Percentiles rank a stretch among this genome's conserved stretches.
These are phyloP conservation scores for Microdochium trichocladiopsis DNA, from an alignment of 2,329 filamentous ascomycete species.

Conservation along the genomic window DNA sequence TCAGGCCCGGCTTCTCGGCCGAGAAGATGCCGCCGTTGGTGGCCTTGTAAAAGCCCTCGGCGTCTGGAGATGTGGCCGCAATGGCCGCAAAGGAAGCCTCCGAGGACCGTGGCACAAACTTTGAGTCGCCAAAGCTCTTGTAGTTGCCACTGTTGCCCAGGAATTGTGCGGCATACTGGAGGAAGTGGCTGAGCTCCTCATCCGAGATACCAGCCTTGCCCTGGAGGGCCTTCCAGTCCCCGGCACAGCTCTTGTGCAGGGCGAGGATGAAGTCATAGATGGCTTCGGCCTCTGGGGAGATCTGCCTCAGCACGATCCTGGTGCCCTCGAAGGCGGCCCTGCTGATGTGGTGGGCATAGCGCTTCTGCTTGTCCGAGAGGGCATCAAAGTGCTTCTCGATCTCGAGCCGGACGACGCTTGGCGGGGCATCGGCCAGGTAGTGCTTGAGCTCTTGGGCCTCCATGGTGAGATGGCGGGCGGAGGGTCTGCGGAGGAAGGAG, in stretches of 20 bases:
- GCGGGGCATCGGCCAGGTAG: conserved; percentile 87
- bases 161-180: conserved; percentile 74
- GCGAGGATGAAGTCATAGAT: conserved; percentile 78
- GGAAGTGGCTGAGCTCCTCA: conserved; percentile 58
- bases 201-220: conserved; percentile 57
- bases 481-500: conserved; percentile 1
- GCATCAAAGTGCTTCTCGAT: conserved; percentile 91
- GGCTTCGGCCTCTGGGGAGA: conserved; percentile 72
- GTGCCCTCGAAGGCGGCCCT: conserved; percentile 70
- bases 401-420: conserved; percentile 77
- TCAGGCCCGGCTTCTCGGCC: conserved; percentile 51
- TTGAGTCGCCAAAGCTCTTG: conserved; percentile 80
- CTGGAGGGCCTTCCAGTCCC: conserved; percentile 65
- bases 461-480: conserved; percentile 32
- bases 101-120: conserved; percentile 69
- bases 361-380: conserved; percentile 68
- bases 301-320: conserved; percentile 71
- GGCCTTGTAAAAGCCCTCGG: conserved; percentile 57
- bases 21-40: conserved; percentile 70
- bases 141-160: conserved; percentile 79
- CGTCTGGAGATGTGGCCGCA: conserved; percentile 51
- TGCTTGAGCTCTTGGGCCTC: conserved; percentile 57
- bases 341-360: conserved; percentile 87
- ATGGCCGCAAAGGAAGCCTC: conserved; percentile 59
- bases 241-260: conserved; percentile 57